phyloP scores from a whole-genome alignment of 1,284 basidiomycete species.

The Jaminaea rosea region DNA sequence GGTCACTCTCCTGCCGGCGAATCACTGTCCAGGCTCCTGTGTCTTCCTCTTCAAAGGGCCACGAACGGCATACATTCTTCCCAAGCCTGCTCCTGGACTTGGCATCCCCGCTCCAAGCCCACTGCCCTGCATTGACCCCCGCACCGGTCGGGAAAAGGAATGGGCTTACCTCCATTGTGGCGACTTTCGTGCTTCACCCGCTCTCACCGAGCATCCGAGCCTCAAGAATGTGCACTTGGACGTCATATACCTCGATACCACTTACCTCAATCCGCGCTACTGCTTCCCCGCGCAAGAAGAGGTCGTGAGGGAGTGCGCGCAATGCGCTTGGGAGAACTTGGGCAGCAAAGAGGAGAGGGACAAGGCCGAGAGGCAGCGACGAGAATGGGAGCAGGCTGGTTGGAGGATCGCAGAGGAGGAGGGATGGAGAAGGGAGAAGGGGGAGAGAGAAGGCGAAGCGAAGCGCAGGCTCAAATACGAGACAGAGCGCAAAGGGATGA shows the following conservation, averaged over 20 bases:
- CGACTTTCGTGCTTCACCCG: constrained; percentile 53
- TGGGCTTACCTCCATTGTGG: constrained; percentile 94
- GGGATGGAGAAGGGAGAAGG: too few relatives aligned
- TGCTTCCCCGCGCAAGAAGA: constrained; percentile 88
- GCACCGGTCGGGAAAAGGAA: constrained; percentile 46
- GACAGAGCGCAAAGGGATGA: background rate
- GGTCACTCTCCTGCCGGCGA: constrained; percentile 92
- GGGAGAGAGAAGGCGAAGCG: background rate
- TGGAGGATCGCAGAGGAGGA: too few relatives aligned
- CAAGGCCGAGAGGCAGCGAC: background rate
- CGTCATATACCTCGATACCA: constrained; percentile 87
- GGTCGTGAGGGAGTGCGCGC: constrained; percentile 80
- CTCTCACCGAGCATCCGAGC: constrained; percentile 29
- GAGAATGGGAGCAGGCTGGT: background rate
- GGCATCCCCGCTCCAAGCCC: background rate
- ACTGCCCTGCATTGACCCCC: background rate
- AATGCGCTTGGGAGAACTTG: background rate
- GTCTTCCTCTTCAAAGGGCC: constrained; percentile 86
- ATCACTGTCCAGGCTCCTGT: constrained; percentile 86
- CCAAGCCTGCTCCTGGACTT: constrained; percentile 15
- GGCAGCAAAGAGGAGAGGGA: background rate
- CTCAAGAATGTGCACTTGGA: constrained; percentile 56
- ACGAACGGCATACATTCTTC: constrained; percentile 67
- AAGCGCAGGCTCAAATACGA: background rate
- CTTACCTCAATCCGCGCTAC: constrained; percentile 89